Evolutionary conservation across 2,329 filamentous ascomycete genomes (phyloP), one percentile per base, ranked within the genome.

Genomic region (Venturia carpophila): DNA sequence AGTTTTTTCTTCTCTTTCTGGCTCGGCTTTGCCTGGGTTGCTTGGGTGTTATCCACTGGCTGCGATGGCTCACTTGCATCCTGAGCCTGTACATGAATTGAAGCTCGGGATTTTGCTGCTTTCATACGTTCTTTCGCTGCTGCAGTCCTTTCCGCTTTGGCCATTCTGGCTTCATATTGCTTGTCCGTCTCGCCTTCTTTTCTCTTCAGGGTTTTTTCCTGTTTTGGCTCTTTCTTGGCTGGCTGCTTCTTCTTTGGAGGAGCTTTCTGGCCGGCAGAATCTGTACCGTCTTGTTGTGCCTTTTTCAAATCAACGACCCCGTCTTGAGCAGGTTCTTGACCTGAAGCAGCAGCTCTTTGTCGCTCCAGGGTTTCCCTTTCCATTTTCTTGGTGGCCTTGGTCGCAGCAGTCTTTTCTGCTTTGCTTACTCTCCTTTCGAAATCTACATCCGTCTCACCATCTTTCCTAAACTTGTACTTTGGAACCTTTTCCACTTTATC

Each of bases 131-230:
- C 45, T 49, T 49, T n/a, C 7, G 45, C 45, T n/a, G 45, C 45
- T 21, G 10, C 45, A 11, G 39, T 41, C 9, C 15, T 41, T 41
- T 41, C 39, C 10, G 9, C 39, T 49, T 49, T 49, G n/a, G n/a
- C n/a, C n/a, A 49, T 49, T 24, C 45, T 49, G 5, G 45, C n/a
- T 11, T 7, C n/a, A 13, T 49, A 49, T 10, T 49, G 45, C n/a
- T 49, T 49, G 45, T 49, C 45, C n/a, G 45, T 21, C 45, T 49
- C 45, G n/a, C 42, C 42, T 45, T n/a, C 42, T 49, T 49, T 49
- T 49, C 45, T 49, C 21, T n/a, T 21, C n/a, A n/a, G 19, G 19
- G 17, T 47, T 19, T n/a, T 21, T 21, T 47, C 21, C 43, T 47
- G 19, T 47, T 17, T 19, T n/a, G 45, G n/a, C 45, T n/a, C 17